Evolutionary conservation across 2,329 filamentous ascomycete species (phyloP).

Genomic region (Verticillium nonalfalfae): DNA sequence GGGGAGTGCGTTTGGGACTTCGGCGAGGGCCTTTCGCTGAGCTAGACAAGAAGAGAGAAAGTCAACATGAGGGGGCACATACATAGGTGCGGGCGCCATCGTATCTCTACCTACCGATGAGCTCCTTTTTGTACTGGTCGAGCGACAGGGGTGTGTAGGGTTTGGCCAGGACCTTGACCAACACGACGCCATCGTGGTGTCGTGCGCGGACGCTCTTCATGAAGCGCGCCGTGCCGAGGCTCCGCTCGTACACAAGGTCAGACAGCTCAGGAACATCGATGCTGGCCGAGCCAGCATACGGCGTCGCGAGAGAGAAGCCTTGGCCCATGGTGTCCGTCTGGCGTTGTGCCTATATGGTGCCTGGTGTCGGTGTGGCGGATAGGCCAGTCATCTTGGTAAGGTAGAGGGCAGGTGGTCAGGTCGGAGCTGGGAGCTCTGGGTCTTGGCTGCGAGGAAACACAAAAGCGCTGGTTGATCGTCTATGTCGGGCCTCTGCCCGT

Average conservation of each 20-base stretch:
- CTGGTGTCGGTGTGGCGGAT: neutral
- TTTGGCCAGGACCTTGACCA: constrained; percentile 94
- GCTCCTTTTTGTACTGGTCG: constrained; percentile 68
- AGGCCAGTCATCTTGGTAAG: neutral
- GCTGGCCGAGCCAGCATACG: constrained; percentile 83
- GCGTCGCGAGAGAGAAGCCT: constrained; percentile 88
- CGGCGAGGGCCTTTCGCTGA: constrained; percentile 71
- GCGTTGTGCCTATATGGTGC: constrained; percentile 6
- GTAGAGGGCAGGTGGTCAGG: neutral
- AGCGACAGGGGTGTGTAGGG: constrained; percentile 78
- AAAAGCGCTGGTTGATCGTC: neutral
- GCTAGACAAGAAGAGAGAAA: constrained; percentile 35
- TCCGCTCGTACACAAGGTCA: constrained; percentile 87
- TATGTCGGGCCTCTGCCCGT: neutral
- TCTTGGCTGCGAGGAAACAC: neutral
- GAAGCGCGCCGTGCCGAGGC: constrained; percentile 84
- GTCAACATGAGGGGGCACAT: constrained; percentile 1
- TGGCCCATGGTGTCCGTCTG: constrained; percentile 67
- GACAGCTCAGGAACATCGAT: constrained; percentile 91
- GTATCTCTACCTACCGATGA: constrained; percentile 53
- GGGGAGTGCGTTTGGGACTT: constrained; percentile 83
- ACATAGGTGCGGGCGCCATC: neutral
- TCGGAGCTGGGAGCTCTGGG: neutral
- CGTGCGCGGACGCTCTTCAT: constrained; percentile 94
- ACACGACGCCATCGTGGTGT: constrained; percentile 82